Evolutionary conservation across 495 filamentous ascomycete species (phyloP).

Genomic region (Trichocladium uniseriatum): DNA sequence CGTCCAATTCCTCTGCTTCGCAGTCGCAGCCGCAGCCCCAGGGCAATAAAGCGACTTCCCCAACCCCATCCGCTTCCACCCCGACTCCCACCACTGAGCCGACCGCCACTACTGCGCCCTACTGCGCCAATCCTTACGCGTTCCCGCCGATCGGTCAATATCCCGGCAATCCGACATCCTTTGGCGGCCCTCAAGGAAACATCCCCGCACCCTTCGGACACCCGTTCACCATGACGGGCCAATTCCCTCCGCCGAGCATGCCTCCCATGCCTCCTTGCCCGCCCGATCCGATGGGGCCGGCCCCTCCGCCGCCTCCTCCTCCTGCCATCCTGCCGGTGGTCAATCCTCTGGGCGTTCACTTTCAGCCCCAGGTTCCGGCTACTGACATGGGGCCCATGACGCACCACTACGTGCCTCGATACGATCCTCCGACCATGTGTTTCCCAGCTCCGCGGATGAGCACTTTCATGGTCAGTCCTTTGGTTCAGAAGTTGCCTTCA

Average conservation of each 20-base stretch:
- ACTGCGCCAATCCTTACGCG: not conserved
- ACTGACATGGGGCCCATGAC: constrained; percentile 36
- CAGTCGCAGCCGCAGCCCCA: not conserved
- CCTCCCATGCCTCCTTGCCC: constrained; percentile 1
- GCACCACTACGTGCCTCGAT: constrained; percentile 39
- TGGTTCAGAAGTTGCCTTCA: not conserved
- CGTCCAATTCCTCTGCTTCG: not conserved
- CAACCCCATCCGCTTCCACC: not conserved
- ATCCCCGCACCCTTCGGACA: not conserved
- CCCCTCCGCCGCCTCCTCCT: constrained; percentile 5
- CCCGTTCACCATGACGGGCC: not conserved
- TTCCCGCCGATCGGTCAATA: not conserved
- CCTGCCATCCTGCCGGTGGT: constrained; percentile 8
- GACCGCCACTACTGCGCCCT: not conserved
- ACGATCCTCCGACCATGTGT: constrained; percentile 17
- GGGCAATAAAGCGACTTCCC: not conserved
- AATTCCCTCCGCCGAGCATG: not conserved
- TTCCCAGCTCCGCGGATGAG: constrained; percentile 4
- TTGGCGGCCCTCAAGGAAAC: not conserved
- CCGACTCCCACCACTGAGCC: not conserved
- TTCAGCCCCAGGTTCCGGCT: constrained; percentile 39
- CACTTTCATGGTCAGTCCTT: constrained; percentile 1
- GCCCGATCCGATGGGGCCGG: not conserved
- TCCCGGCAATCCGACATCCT: not conserved
- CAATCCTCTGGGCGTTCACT: constrained; percentile 26